A percentile compares a stretch with the other conserved stretches of the same genome.
phyloP scores from a whole-genome alignment of 805 yeast species.

The Metschnikowia corniflorae region DNA sequence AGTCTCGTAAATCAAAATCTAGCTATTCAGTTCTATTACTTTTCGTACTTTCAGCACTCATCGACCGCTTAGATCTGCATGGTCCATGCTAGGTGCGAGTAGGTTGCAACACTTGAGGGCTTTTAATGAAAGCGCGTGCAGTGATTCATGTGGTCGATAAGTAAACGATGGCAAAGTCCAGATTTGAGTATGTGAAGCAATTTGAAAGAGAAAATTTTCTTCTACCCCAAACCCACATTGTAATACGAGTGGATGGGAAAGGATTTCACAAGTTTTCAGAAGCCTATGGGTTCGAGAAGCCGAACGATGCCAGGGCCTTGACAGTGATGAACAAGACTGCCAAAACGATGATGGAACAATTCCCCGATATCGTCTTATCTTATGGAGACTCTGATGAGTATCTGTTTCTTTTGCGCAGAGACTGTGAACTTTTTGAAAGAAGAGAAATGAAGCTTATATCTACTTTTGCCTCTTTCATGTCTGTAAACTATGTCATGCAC shows the following conservation, averaged over 20 bases:
- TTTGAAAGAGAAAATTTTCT: conserved; percentile 74
- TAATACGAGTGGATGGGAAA: conserved; percentile 87
- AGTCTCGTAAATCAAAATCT: too few species aligned
- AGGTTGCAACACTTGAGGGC: too few species aligned
- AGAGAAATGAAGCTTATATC: conserved; percentile 78
- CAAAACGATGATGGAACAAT: conserved; percentile 51
- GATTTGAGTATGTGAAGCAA: conserved; percentile 79
- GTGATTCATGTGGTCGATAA: too few species aligned
- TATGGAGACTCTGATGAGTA: conserved; percentile 97
- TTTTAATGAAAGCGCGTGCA: too few species aligned
- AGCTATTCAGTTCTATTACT: too few species aligned
- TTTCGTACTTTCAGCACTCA: too few species aligned
- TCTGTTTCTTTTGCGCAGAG: conserved; percentile 66
- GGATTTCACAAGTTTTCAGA: conserved; percentile 87
- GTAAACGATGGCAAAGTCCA: conserved; percentile 70
- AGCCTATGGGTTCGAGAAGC: conserved; percentile 73
- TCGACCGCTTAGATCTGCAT: too few species aligned
- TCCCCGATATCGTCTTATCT: conserved; percentile 74
- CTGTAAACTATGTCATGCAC: conserved; percentile 65
- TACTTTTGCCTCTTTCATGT: conserved; percentile 77
- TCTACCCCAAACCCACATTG: conserved; percentile 76
- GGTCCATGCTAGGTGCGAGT: too few species aligned
- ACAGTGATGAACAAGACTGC: conserved; percentile 83
- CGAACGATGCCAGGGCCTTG: conserved; percentile 79
- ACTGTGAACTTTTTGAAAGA: conserved; percentile 73